Percentiles rank a stretch among this genome's conserved stretches.
These are phyloP conservation scores for Sicyos baderoa DNA, from an alignment of 306 rosid species.

Conservation along the genomic window DNA sequence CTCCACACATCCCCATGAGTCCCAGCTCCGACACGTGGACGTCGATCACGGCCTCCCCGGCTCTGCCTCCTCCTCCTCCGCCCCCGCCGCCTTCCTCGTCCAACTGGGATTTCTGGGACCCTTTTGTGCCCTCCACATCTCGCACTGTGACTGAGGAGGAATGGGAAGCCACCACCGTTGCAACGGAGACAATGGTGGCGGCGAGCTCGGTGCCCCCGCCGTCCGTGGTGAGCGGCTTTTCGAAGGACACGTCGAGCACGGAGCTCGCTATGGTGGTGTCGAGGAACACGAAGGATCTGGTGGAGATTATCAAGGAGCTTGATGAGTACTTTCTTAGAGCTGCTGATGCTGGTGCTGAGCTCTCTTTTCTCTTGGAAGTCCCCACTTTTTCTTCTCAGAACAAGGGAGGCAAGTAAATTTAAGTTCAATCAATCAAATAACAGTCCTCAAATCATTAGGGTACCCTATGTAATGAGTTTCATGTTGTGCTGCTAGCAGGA, in stretches of 20 bases:
- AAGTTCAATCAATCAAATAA: not conserved
- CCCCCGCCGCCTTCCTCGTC: slow-evolving; percentile 63
- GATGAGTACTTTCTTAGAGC: slow-evolving; percentile 86
- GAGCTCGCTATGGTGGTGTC: slow-evolving; percentile 85
- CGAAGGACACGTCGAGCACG: slow-evolving; percentile 42
- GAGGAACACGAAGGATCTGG: slow-evolving; percentile 66
- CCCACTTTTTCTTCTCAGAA: slow-evolving; percentile 52
- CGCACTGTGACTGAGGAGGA: slow-evolving; percentile 54
- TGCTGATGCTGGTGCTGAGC: slow-evolving; percentile 72
- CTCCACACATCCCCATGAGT: slow-evolving; percentile 57
- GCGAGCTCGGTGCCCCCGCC: slow-evolving; percentile 51
- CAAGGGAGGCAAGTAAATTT: slow-evolving; percentile 43
- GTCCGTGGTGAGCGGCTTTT: slow-evolving; percentile 50
- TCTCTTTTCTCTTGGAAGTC: slow-evolving; percentile 64
- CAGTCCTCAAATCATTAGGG: not conserved
- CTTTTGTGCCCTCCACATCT: slow-evolving; percentile 58
- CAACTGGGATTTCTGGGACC: slow-evolving; percentile 97
- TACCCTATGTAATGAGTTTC: not conserved
- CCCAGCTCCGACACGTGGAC: slow-evolving; percentile 81
- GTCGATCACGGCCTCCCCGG: slow-evolving; percentile 52
- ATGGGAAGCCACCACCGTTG: slow-evolving; percentile 61
- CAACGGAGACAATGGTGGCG: slow-evolving; percentile 51
- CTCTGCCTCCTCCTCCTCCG: slow-evolving; percentile 51
- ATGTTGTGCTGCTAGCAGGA: slow-evolving; percentile 29
- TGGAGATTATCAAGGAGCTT: slow-evolving; percentile 77